These are phyloP conservation scores for Polytrichum formosum DNA, from an alignment of 225 moss, liverwort and hornwort species.

Conservation along the genomic window DNA sequence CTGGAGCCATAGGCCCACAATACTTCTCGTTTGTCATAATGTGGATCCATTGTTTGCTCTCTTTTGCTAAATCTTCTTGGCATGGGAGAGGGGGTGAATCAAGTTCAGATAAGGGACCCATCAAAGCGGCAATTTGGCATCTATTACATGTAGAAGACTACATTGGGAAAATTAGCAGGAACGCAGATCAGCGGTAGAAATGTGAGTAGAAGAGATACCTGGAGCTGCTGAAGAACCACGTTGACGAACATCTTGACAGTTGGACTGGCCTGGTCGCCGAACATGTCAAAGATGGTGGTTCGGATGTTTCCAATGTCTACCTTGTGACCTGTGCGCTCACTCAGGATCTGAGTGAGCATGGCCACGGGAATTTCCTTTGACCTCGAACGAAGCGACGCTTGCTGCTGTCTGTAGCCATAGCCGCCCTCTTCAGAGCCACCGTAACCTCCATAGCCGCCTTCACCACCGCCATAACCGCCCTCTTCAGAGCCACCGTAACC, in stretches of 20 bases:
- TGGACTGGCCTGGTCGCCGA: constrained; percentile 80
- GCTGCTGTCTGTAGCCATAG: neutral
- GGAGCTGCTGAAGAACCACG: constrained; percentile 25
- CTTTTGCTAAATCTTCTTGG: no score
- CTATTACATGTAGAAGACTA: no score
- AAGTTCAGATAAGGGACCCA: no score
- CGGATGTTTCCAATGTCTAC: constrained; percentile 76
- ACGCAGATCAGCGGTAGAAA: no score
- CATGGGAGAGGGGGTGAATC: no score
- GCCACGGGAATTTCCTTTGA: constrained; percentile 7
- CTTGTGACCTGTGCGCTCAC: constrained; percentile 57
- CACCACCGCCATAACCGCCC: neutral
- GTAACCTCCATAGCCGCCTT: constrained; percentile 2
- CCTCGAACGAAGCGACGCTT: constrained; percentile 2
- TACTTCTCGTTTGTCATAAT: no score
- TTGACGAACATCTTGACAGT: constrained; percentile 65
- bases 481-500: neutral
- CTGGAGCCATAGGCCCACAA: no score
- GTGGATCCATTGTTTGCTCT: no score
- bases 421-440: neutral
- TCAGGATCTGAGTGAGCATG: constrained; percentile 57
- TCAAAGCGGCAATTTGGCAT: no score
- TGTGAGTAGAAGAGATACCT: constrained; percentile 3
- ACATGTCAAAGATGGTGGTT: constrained; percentile 67
- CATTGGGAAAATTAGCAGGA: no score